Base-by-base conservation (phyloP, 108 stramenopile genomes). In the Poteriospumella lacustris region DNA sequence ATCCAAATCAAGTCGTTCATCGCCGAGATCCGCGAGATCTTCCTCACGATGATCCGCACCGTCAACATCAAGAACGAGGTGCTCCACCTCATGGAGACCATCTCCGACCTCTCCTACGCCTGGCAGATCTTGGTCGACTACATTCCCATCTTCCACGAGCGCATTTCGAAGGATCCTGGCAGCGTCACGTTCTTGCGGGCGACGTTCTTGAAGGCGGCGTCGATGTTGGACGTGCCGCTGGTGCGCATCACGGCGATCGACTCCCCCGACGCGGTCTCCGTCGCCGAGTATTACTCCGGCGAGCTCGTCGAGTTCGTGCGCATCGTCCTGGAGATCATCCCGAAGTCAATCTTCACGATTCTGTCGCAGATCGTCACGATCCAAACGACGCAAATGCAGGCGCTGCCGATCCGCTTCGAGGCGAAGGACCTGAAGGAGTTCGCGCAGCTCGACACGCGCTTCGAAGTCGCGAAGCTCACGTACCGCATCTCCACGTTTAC, bases 41-140 rank as follows among this genome's bases (percentile, higher is more conserved):
- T 91, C 42, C 68, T 76, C 43, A 83, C 82, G 68, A 88, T 91
- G 89, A 82, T 89, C 9, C 81, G 88, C 44, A 78, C 79, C 3
- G 85, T 88, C 31, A 85, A 82, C 39, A 59, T 91, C 19, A 80
- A 84, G 36, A 77, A 83, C 41, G 75, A 36, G 41, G 68, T 87
- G 58, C 42, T 85, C 42, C 38, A 72, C n/a, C 76, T 80, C 31
- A 78, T 89, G 39, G 83, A 82, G 26, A 68, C 59, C 56, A 78
- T 88, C 24, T 81, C 85, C 9, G 90, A 91, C 78, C 81, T 89
- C 76, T 78, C 88, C 1, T 91, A 88, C 64, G 89, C 84, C 9
- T 85, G 83, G 78, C 87, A 87, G 58, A 44, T 81, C 42, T 80
- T 91, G 43, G 82, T 52, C 33, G 85, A 86, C 29, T 89, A 88